Conservation (phyloP, 805 yeast species). For the Isabelozyma heimii region DNA sequence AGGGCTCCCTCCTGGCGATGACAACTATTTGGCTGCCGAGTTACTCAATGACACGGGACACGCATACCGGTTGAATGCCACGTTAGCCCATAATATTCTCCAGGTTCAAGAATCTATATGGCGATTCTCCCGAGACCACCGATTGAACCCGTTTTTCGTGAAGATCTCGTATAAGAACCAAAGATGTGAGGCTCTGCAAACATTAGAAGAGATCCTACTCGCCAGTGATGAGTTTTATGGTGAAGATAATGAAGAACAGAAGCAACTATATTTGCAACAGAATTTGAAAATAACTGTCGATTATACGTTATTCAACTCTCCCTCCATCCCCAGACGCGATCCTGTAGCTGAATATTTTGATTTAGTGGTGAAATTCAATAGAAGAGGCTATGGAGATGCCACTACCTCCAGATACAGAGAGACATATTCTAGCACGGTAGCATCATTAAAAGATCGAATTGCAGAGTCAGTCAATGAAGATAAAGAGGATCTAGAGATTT, state of each 20-base stretch:
- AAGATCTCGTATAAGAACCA: conserved; percentile 10
- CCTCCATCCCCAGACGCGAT: conserved; percentile 18
- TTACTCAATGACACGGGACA: neutral
- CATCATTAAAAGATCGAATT: conserved; percentile 14
- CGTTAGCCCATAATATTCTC: conserved; percentile 19
- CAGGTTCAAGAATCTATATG: conserved; percentile 28
- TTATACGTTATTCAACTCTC: conserved; percentile 16
- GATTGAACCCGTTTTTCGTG: conserved; percentile 24
- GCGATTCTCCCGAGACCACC: conserved; percentile 18
- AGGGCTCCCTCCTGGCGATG: neutral
- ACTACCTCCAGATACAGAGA: conserved; percentile 12
- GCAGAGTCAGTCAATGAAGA: conserved; percentile 10
- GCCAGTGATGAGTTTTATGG: conserved; percentile 1
- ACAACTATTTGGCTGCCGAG: neutral
- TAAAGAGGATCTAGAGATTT: conserved; percentile 5
- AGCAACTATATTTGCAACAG: neutral
- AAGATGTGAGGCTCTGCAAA: conserved; percentile 7
- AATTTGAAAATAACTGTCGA: conserved; percentile 18
- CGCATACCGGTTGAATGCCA: conserved; percentile 12
- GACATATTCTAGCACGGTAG: conserved; percentile 17
- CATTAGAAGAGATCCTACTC: conserved; percentile 2
- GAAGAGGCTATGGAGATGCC: conserved; percentile 3
- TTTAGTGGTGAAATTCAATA: conserved; percentile 12
- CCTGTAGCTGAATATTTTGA: conserved; percentile 25
- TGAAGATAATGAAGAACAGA: conserved; percentile 1